A percentile compares a stretch with the other conserved stretches of the same genome.
These are phyloP conservation scores for Suillus brevipes DNA, from an alignment of 768 basidiomycete genomes.

Conservation along the genomic window DNA sequence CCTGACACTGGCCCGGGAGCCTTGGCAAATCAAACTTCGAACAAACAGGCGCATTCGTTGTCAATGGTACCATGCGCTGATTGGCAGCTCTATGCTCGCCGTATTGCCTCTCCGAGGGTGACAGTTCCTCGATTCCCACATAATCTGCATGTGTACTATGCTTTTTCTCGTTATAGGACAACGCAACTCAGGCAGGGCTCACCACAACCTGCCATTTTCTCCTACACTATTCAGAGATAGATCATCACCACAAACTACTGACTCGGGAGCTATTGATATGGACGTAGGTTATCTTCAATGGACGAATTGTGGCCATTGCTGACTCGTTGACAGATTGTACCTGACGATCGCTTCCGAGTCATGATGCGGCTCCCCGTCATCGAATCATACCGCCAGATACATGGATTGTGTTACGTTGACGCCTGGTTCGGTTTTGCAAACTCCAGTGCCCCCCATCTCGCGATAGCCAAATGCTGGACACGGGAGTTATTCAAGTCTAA, in stretches of 20 bases:
- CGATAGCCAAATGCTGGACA: neutral
- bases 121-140: neutral
- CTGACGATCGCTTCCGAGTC: neutral
- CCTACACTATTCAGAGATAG: neutral
- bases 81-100: neutral
- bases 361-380: neutral
- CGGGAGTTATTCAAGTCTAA: neutral
- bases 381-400: too few relatives aligned
- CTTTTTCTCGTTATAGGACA: neutral
- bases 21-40: neutral
- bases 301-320: neutral
- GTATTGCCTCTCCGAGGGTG: neutral
- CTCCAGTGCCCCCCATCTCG: neutral
- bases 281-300: neutral
- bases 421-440: neutral
- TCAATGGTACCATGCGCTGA: neutral
- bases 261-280: neutral
- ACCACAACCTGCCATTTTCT: neutral
- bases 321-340: neutral
- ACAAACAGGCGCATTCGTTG: neutral
- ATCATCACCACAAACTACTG: neutral
- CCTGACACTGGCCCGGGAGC: neutral
- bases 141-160: too few relatives aligned
- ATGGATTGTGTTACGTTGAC: neutral
- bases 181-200: neutral